phyloP scores from a whole-genome alignment of 106 monocot species.

The Dendrobium huoshanense region DNA sequence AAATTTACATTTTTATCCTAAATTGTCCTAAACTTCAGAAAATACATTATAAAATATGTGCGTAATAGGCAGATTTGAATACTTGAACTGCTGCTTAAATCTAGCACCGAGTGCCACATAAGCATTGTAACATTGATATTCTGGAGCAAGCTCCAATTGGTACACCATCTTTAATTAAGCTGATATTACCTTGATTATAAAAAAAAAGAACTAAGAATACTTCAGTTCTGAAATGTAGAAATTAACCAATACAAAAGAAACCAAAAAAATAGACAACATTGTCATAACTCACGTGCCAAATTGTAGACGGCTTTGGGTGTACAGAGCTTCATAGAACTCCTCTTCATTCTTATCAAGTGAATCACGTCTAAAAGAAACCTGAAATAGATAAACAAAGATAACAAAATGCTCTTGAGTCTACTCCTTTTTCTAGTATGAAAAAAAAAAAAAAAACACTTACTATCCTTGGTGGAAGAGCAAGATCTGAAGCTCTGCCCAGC shows the following conservation, averaged over 20 bases:
- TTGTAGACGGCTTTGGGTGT: conserved; percentile 56
- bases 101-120: background rate
- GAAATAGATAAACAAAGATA: conserved; percentile 8
- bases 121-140: background rate
- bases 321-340: conserved; percentile 80
- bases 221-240: background rate
- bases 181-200: background rate
- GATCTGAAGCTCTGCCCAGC: conserved; percentile 83
- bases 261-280: background rate
- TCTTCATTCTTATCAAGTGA: conserved; percentile 55
- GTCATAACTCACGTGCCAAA: conserved; percentile 57
- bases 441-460: conserved; percentile 30
- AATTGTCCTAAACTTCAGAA: background rate
- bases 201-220: background rate
- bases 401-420: background rate
- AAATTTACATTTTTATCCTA: background rate
- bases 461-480: conserved; percentile 80
- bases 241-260: background rate
- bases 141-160: background rate
- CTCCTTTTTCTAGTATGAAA: background rate
- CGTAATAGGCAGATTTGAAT: background rate
- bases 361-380: conserved; percentile 61
- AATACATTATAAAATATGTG: background rate
- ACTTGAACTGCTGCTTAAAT: background rate
- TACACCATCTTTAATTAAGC: background rate